Percentiles rank a stretch among this genome's conserved stretches.
These are phyloP conservation scores for Graphilbum ipis-grandicollis DNA, from an alignment of 2,329 filamentous ascomycete species.

Conservation along the genomic window DNA sequence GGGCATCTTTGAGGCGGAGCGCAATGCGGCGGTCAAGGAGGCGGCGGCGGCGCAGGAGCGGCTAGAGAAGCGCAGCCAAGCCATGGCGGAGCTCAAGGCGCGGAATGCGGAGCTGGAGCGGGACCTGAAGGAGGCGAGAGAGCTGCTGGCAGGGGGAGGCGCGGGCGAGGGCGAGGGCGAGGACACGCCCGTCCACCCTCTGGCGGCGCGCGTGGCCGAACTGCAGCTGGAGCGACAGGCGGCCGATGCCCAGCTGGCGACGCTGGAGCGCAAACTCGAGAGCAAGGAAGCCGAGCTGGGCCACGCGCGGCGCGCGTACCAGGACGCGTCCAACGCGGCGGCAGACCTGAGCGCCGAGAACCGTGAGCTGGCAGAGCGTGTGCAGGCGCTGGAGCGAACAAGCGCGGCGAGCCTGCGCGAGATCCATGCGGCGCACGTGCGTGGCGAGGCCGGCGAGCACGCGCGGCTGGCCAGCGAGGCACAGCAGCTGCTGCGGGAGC, in stretches of 20 bases:
- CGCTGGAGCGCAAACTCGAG: conserved; percentile 20
- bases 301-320: conserved; percentile 41
- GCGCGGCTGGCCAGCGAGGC: conserved; percentile 23
- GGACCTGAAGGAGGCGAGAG: conserved; percentile 18
- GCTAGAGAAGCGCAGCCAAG: conserved; percentile 19
- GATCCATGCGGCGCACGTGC: conserved; percentile 28
- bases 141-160: conserved; percentile 13
- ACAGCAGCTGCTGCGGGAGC: conserved; percentile 25
- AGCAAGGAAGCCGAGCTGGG: conserved; percentile 29
- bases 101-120: conserved; percentile 19
- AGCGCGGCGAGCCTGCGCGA: conserved; percentile 26
- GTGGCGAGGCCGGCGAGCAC: conserved; percentile 17
- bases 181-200: conserved; percentile 19
- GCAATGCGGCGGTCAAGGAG: conserved; percentile 19
- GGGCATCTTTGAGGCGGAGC: conserved; percentile 26
- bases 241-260: conserved; percentile 19
- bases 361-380: conserved; percentile 22
- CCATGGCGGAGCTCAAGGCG: conserved; percentile 20
- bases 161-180: background rate
- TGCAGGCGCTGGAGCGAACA: conserved; percentile 22
- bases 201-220: conserved; percentile 20
- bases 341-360: conserved; percentile 28
- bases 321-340: conserved; percentile 33
- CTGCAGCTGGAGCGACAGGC: conserved; percentile 23
- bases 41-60: conserved; percentile 17